A percentile compares a stretch with the other conserved stretches of the same genome.
Evolutionary conservation across 1,284 basidiomycete species (phyloP).

Genomic region (Vanrija sp.): DNA sequence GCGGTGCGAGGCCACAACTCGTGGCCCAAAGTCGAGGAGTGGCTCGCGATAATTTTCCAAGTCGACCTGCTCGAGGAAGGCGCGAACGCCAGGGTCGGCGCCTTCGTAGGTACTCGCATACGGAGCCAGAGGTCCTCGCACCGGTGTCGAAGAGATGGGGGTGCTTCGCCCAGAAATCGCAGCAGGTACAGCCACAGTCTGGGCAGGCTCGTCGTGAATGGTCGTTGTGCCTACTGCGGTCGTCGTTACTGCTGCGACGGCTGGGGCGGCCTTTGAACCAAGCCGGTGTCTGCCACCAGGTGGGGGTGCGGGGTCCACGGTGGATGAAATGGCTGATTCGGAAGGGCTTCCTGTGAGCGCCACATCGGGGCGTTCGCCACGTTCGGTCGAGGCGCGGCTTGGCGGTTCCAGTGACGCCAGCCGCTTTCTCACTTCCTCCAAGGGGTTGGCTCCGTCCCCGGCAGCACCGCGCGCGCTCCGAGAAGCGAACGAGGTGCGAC

Average conservation of each 20-base stretch:
- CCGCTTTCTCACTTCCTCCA: conserved; percentile 40
- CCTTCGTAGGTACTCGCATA: conserved; percentile 59
- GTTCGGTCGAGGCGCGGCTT: conserved; percentile 1
- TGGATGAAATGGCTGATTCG: conserved; percentile 37
- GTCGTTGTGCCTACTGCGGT: conserved; percentile 62
- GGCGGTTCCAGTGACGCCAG: conserved; percentile 35
- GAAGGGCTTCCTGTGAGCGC: conserved; percentile 19
- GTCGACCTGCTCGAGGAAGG: conserved; percentile 82
- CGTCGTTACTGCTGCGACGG: conserved; percentile 70
- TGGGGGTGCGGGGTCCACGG: conserved; percentile 19
- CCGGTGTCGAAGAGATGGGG: conserved; percentile 14
- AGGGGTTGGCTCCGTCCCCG: conserved; percentile 27
- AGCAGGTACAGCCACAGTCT: neutral
- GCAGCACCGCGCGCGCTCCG: conserved; percentile 28
- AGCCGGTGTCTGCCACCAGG: conserved; percentile 14
- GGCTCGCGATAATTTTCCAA: conserved; percentile 75
- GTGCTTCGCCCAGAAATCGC: conserved; percentile 41
- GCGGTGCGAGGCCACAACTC: conserved; percentile 68
- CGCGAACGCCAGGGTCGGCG: conserved; percentile 77
- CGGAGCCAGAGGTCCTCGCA: conserved; percentile 19
- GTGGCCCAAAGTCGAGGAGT: conserved; percentile 82
- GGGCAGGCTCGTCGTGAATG: conserved; percentile 47
- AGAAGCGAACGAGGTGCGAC: conserved; percentile 40
- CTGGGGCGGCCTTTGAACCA: conserved; percentile 76
- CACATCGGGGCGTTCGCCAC: neutral